A percentile compares a stretch with the other conserved stretches of the same genome.
phyloP scores from a whole-genome alignment of 2,329 filamentous ascomycete genomes.

The Colletotrichum tropicicola region DNA sequence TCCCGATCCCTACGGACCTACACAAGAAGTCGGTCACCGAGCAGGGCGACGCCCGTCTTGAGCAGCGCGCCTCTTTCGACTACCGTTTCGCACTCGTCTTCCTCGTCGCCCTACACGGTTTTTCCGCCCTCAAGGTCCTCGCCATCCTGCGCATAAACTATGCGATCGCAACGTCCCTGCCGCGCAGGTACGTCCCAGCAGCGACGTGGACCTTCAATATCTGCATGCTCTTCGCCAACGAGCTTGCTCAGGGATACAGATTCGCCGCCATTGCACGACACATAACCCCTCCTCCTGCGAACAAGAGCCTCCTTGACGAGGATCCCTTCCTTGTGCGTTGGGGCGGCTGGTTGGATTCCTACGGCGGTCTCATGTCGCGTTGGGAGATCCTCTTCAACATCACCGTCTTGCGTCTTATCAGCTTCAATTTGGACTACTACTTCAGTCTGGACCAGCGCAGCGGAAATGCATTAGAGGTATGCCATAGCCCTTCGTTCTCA shows the following conservation, averaged over 20 bases:
- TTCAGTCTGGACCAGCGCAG: slow-evolving; percentile 79
- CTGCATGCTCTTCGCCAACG: slow-evolving; percentile 86
- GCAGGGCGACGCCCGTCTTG: slow-evolving; percentile 65
- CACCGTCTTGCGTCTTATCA: slow-evolving; percentile 89
- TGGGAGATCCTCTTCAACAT: slow-evolving; percentile 99
- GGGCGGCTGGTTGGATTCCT: slow-evolving; percentile 79
- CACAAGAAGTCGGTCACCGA: slow-evolving; percentile 43
- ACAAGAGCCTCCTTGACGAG: slow-evolving; percentile 41
- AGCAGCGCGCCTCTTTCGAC: slow-evolving; percentile 84
- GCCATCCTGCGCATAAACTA: slow-evolving; percentile 85
- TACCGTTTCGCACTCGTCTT: slow-evolving; percentile 83
- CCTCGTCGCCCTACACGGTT: slow-evolving; percentile 81
- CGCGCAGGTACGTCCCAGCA: slow-evolving; percentile 74
- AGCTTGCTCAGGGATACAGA: slow-evolving; percentile 80
- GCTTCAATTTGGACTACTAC: slow-evolving; percentile 97
- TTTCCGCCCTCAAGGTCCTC: slow-evolving; percentile 85
- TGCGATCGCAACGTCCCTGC: slow-evolving; percentile 76
- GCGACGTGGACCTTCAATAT: slow-evolving; percentile 94
- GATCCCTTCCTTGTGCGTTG: slow-evolving; percentile 62
- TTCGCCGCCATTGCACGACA: slow-evolving; percentile 70
- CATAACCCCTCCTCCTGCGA: slow-evolving; percentile 48
- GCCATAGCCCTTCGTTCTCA: slow-evolving; percentile 34
- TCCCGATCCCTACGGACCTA: slow-evolving; percentile 43
- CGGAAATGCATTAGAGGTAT: slow-evolving; percentile 82
- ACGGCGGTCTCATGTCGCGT: slow-evolving; percentile 83